Base-by-base conservation (phyloP, 2,329 filamentous ascomycete genomes). In the Myriangium duriaei region DNA sequence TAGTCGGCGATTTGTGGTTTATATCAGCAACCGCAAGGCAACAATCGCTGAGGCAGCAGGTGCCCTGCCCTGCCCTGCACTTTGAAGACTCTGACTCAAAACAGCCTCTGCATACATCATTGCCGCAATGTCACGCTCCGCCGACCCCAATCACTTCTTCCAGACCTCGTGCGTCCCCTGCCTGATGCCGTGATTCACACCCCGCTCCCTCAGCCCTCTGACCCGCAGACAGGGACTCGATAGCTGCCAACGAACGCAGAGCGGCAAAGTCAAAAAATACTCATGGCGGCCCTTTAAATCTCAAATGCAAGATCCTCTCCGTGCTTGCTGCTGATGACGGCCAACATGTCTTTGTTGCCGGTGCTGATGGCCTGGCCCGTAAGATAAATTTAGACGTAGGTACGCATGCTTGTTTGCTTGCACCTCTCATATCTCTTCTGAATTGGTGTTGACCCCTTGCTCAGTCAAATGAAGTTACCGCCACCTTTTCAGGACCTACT, bases 251-350 rank as follows among this genome's bases (percentile, higher is more conserved):
- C 43, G 59, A 64, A 42, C 64, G 86, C 46, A 84, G 82, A 56
- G 74, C 76, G 14, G 72, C 75, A 48, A 81, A 81, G 54, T 67
- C 72, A 17, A 84, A 82, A 56, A 98, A 96, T 62, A 81, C 78
- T 45, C 71, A 82, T 67, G 91, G 91, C 53, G 71, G 76, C 43
- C 91, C 88, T 3, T 75, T 95, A 49, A 68, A 68, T 40, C 69
- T 95, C 41, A 77, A 80, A 47, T 88, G 85, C 46, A 98, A 98
- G 63, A 74, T 96, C 41, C 69, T 95, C 37, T 84, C 81, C 17
- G 72, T 82, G 18, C 62, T 74, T 14, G 55, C 70, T 9, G 83
- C 93, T 54, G 80, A 82, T 5, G 63, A 68, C 34, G 71, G 74
- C 37, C 59, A 70, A 3, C 65, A 65, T 12, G 65, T 95, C 28